phyloP scores from a whole-genome alignment of 306 rosid species.

The Ormosia semicastrata region DNA sequence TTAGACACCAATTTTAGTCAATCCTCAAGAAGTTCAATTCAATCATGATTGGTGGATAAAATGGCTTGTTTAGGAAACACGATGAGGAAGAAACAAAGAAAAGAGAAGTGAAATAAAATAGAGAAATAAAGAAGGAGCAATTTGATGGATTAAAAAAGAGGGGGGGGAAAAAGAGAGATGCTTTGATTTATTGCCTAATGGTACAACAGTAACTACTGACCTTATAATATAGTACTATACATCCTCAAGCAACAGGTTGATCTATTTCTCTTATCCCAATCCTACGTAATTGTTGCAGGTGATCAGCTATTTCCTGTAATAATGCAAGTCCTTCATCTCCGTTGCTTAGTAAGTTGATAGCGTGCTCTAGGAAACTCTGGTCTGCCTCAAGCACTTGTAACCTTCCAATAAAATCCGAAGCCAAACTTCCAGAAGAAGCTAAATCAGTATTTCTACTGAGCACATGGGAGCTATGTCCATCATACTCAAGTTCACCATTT shows the following conservation, averaged over 20 bases:
- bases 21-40: too few relatives aligned
- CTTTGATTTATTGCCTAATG: not conserved
- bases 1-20: too few relatives aligned
- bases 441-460: conserved; percentile 29
- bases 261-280: conserved; percentile 47
- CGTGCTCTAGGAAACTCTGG: conserved; percentile 60
- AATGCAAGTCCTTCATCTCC: conserved; percentile 70
- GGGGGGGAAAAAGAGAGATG: not conserved
- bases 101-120: not conserved
- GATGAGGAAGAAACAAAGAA: too few relatives aligned
- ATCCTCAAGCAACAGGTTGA: conserved; percentile 41
- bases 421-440: conserved; percentile 35
- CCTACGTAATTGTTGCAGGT: conserved; percentile 59
- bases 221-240: conserved; percentile 14
- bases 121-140: not conserved
- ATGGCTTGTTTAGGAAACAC: too few relatives aligned
- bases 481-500: conserved; percentile 28
- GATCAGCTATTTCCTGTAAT: conserved; percentile 71
- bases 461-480: conserved; percentile 25
- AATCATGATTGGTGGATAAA: not conserved
- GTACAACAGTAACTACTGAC: conserved; percentile 40
- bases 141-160: not conserved
- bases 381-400: conserved; percentile 69
- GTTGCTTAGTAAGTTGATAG: conserved; percentile 46
- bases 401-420: conserved; percentile 52